A percentile compares a stretch with the other conserved stretches of the same genome.
phyloP scores from a whole-genome alignment of 495 filamentous ascomycete species.

The Penicillium turbatum region DNA sequence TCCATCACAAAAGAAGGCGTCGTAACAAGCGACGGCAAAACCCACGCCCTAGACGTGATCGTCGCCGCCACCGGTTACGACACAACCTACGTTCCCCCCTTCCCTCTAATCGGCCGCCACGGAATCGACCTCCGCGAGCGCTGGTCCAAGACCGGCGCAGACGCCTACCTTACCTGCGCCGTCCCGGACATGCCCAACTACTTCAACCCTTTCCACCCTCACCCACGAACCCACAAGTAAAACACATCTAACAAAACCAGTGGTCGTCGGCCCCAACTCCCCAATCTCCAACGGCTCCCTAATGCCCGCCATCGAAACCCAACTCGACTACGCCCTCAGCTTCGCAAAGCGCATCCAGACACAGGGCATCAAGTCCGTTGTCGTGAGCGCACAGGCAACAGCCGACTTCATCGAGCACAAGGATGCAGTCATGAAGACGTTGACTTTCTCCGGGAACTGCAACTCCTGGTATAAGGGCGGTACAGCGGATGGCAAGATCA shows the following conservation, averaged over 20 bases:
- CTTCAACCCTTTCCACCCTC: no score
- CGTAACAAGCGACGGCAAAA: slow-evolving; percentile 35
- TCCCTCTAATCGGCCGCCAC: slow-evolving; percentile 40
- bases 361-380: slow-evolving; percentile 7
- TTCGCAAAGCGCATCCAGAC: slow-evolving; percentile 3
- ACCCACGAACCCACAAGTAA: no score
- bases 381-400: slow-evolving; percentile 21
- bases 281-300: neutral
- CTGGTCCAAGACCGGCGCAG: neutral
- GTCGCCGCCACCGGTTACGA: slow-evolving; percentile 43
- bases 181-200: slow-evolving; percentile 18
- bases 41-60: slow-evolving; percentile 28
- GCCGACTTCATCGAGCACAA: slow-evolving; percentile 39
- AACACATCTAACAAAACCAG: neutral
- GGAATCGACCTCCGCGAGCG: slow-evolving; percentile 33
- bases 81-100: slow-evolving; percentile 40
- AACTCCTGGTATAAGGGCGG: slow-evolving; percentile 41
- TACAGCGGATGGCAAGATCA: slow-evolving; percentile 12
- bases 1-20: slow-evolving; percentile 34
- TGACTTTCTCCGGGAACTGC: slow-evolving; percentile 37
- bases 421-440: slow-evolving; percentile 31
- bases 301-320: neutral
- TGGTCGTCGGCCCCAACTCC: neutral
- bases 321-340: neutral
- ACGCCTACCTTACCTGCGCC: neutral